Conservation (phyloP, 2,329 filamentous ascomycete genomes). For the Cryphonectria parasitica region DNA sequence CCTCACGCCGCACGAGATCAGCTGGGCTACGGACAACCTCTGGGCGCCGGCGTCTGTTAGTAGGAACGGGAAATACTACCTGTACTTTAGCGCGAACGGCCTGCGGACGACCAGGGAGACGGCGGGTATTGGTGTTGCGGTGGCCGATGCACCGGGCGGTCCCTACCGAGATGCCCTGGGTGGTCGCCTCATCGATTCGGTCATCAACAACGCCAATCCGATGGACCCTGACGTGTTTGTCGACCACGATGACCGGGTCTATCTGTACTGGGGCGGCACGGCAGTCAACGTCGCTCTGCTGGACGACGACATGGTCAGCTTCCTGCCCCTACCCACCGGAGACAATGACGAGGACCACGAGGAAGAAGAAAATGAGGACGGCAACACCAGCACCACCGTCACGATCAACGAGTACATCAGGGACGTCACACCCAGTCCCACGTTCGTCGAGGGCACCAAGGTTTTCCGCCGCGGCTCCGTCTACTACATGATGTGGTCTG, state of each 20-base stretch:
- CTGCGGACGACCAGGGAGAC: slow-evolving; percentile 42
- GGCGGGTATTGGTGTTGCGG: slow-evolving; percentile 47
- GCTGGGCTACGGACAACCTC: slow-evolving; percentile 49
- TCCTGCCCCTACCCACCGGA: slow-evolving; percentile 11
- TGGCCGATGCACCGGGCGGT: slow-evolving; percentile 38
- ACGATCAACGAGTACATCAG: slow-evolving; percentile 8
- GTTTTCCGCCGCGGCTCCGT: slow-evolving; percentile 18
- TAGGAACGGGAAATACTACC: slow-evolving; percentile 48
- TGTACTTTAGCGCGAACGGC: slow-evolving; percentile 56
- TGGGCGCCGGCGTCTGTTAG: slow-evolving; percentile 51
- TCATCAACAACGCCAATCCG: slow-evolving; percentile 50
- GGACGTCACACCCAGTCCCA: slow-evolving; percentile 17
- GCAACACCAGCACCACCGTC: neutral
- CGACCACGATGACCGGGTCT: slow-evolving; percentile 44
- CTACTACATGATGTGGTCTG: slow-evolving; percentile 29
- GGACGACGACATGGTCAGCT: slow-evolving; percentile 22
- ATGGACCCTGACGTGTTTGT: slow-evolving; percentile 50
- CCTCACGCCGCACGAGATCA: slow-evolving; percentile 43
- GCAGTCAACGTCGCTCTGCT: slow-evolving; percentile 22
- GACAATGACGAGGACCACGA: neutral
- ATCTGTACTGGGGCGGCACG: slow-evolving; percentile 34
- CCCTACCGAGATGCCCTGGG: slow-evolving; percentile 47
- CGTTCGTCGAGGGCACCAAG: slow-evolving; percentile 21
- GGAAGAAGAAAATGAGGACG: neutral
- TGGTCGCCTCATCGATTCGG: slow-evolving; percentile 45